A percentile compares a stretch with the other conserved stretches of the same genome.
Evolutionary conservation across 305 asterid genomes (phyloP).

Genomic region (Solanum hybrid): DNA sequence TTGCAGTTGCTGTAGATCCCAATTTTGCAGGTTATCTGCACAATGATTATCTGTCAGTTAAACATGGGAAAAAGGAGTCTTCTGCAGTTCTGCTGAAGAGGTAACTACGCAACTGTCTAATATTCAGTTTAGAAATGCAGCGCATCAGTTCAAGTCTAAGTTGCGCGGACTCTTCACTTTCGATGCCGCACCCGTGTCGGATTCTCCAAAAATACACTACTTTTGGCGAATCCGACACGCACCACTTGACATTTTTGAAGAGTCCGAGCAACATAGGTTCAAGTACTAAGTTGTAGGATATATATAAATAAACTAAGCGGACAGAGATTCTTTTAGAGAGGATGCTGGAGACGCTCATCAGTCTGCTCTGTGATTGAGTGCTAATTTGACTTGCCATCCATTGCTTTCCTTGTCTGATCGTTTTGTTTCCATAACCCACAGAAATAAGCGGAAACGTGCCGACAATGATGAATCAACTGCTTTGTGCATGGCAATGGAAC

Average conservation of each 20-base stretch:
- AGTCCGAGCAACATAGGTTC: not conserved
- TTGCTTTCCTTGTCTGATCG: not conserved
- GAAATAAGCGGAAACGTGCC: constrained; percentile 55
- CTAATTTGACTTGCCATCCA: not conserved
- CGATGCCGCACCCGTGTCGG: too few relatives aligned
- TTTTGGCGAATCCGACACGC: too few relatives aligned
- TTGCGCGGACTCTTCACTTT: too few relatives aligned
- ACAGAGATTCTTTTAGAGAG: not conserved
- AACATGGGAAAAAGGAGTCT: constrained; percentile 58
- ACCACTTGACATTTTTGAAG: too few relatives aligned
- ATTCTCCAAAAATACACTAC: too few relatives aligned
- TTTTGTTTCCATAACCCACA: constrained; percentile 14
- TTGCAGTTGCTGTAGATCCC: constrained; percentile 90
- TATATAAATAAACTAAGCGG: not conserved
- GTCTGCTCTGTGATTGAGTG: not conserved
- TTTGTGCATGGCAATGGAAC: constrained; percentile 56
- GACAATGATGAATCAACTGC: constrained; percentile 51
- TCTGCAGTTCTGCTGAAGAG: constrained; percentile 60
- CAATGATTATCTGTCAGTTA: constrained; percentile 67
- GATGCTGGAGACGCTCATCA: not conserved
- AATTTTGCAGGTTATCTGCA: constrained; percentile 73
- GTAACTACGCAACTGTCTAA: constrained; percentile 26
- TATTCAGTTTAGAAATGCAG: not conserved
- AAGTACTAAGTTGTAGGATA: not conserved
- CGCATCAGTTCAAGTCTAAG: not conserved